Base-by-base conservation (phyloP, 768 basidiomycete genomes). In the Lactarius pseudohatsudake region DNA sequence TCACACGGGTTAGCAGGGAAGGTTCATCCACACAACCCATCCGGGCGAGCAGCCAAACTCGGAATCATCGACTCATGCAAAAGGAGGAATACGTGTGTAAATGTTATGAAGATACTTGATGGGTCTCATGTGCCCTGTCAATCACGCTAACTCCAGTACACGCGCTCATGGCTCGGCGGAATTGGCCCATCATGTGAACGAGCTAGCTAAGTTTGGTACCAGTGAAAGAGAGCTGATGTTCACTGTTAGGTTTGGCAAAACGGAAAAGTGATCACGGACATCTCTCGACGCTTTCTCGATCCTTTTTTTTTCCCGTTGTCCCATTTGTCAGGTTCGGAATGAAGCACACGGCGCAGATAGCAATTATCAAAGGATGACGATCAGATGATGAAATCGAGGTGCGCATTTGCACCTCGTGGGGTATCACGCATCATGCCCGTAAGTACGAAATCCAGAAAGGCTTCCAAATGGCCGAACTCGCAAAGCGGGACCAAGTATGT, bases 281-380 rank as follows among this genome's bases (percentile, higher is more conserved):
- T 36, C 56, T 45, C 15, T 26, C 20, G 16, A 5, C n/a, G n/a
- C n/a, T 38, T 16, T n/a, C 34, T 40, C 15, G 18, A 57, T 57
- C 15, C 34, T 61, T 10, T 47, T 10, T 10, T 40, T 30, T 16
- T 50, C 47, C 45, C 62, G 32, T 30, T 57, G 41, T 47, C 40
- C 54, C 20, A 28, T 65, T 59, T 62, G 53, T 67, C 74, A 28
- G 18, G 13, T 4, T 26, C 10, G 45, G 47, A 26, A 87, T 91
- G 88, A 92, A 92, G 77, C 84, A 90, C 74, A 9, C n/a, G 82
- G 81, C 63, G 91, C 90, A 74, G 91, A 91, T 61, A 84, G 67
- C 88, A 93, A 71, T 74, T 92, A 36, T 79, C 81, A 16, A 90
- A 85, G 71, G 86, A 87, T 65, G 80, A 77, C 36, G 80, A 81